Conservation (phyloP, 345 rosid species). For the Salix suchowensis region DNA sequence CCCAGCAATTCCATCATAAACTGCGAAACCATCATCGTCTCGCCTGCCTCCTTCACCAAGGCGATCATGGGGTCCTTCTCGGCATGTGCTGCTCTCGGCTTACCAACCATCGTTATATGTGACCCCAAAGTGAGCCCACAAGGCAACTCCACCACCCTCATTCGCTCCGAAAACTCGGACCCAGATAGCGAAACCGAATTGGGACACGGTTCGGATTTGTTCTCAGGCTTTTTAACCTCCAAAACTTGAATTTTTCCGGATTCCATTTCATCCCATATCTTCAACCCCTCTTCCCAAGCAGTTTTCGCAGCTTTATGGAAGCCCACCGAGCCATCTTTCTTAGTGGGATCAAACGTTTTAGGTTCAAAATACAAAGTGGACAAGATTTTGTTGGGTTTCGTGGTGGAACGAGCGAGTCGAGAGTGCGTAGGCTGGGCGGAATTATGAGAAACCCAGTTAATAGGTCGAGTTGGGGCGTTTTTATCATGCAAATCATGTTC, state of each 20-base stretch:
- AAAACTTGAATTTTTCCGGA: conserved; percentile 34
- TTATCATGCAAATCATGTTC: conserved; percentile 38
- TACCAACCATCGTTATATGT: conserved; percentile 77
- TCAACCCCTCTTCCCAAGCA: conserved; percentile 72
- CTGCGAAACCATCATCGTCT: conserved; percentile 62
- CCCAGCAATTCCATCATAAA: conserved; percentile 85
- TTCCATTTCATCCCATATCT: conserved; percentile 62
- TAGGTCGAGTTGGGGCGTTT: conserved; percentile 57
- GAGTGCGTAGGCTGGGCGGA: conserved; percentile 28
- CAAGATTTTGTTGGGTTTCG: conserved; percentile 27
- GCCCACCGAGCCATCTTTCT: conserved; percentile 64
- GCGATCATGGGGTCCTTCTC: conserved; percentile 59
- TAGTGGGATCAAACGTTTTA: conserved; percentile 42
- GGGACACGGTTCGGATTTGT: conserved; percentile 52
- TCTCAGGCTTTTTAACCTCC: conserved; percentile 11
- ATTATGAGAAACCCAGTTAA: conserved; percentile 37
- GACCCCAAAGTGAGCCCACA: conserved; percentile 90
- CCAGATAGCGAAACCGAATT: conserved; percentile 58
- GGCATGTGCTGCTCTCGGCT: conserved; percentile 60
- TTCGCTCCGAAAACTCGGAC: conserved; percentile 46
- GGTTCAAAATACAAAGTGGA: conserved; percentile 58
- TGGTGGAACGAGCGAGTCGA: not conserved
- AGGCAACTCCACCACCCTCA: conserved; percentile 58
- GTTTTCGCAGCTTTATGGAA: conserved; percentile 63
- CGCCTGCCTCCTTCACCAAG: conserved; percentile 39